Base-by-base conservation (phyloP, 192 early-diverging fungal genomes). In the Coemansia sp. region DNA sequence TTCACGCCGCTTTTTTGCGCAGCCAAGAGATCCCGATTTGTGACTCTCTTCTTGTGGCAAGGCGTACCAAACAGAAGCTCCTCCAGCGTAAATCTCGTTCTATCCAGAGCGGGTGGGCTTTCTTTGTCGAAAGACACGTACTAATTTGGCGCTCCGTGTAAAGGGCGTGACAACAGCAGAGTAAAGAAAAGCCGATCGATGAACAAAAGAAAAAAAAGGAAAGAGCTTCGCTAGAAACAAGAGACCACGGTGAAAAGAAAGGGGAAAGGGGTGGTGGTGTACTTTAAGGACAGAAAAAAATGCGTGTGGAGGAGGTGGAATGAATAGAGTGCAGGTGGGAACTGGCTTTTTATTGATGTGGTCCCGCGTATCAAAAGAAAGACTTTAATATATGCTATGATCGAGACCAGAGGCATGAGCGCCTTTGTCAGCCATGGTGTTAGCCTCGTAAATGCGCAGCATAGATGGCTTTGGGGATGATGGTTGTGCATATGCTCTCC, bases 241-340 rank as follows among this genome's bases (percentile, higher is more conserved):
- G 31, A 50, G 23, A 25, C 47, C 47, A 28, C 47, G 47, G 23
- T 50, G 47, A 4, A 23, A 26, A 50, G 23, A 50, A 36, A 25
- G 33, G 37, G 31, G 52, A 11, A 28, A 33, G 43, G n/a, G n/a
- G n/a, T n/a, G n/a, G 14, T 21, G 23, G 36, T 18, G 31, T 10
- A 11, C 55, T 43, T 58, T 57, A 61, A 33, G 33, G 55, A 41
- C 61, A 38, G 61, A 21, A 61, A 42, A 33, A 11, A 10, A 34
- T 1, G 68, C 62, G 68, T 70, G 68, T 38, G 60, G 68, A 70
- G 59, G 61, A 6, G 57, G 38, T 34, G 38, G 58, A 61, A 28
- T 62, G 42, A 43, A 57, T 45, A 62, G 23, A 7, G 21, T 31
- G 3, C 37, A 34, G 50, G 35, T 59, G 68, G 53, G 68, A 70